A percentile compares a stretch with the other conserved stretches of the same genome.
phyloP scores from a whole-genome alignment of 495 filamentous ascomycete genomes.

The Glarea lozoyensis region DNA sequence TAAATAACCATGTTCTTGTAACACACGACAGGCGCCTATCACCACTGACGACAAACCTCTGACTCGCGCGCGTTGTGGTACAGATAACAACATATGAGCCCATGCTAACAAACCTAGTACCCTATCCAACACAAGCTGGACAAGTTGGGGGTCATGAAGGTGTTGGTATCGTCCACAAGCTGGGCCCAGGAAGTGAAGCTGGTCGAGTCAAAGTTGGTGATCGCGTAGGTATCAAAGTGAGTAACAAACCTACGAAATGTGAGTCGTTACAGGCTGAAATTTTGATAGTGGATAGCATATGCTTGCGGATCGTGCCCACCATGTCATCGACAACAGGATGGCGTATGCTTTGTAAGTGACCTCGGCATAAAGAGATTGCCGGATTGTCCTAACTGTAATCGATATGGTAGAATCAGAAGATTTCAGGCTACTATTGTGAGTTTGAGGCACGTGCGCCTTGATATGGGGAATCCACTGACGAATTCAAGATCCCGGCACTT shows the following conservation, averaged over 20 bases:
- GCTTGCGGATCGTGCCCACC: conserved; percentile 31
- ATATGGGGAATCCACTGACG: too few relatives aligned
- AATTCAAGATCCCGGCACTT: conserved; percentile 49
- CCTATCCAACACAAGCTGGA: conserved; percentile 51
- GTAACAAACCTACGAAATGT: neutral
- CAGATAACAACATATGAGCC: too few relatives aligned
- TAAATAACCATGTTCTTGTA: too few relatives aligned
- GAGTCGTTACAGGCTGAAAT: conserved; percentile 3
- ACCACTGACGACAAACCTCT: too few relatives aligned
- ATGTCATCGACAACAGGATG: conserved; percentile 51
- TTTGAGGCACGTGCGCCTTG: too few relatives aligned
- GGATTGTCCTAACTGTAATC: conserved; percentile 2
- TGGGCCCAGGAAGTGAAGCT: conserved; percentile 45
- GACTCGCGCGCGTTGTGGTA: too few relatives aligned
- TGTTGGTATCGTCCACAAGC: conserved; percentile 50
- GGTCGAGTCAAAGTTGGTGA: conserved; percentile 54
- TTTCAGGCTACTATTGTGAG: conserved; percentile 35
- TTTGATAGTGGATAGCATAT: conserved; percentile 32
- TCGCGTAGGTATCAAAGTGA: conserved; percentile 49
- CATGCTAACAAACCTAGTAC: conserved; percentile 5
- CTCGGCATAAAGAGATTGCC: neutral
- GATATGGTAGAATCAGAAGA: conserved; percentile 34
- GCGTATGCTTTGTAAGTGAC: conserved; percentile 36
- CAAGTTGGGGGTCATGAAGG: conserved; percentile 62
- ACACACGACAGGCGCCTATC: too few relatives aligned